Percentiles rank a stretch among this genome's conserved stretches.
These are phyloP conservation scores for Lithospermum erythrorhizon DNA, from an alignment of 257 asterid genomes.

Conservation along the genomic window DNA sequence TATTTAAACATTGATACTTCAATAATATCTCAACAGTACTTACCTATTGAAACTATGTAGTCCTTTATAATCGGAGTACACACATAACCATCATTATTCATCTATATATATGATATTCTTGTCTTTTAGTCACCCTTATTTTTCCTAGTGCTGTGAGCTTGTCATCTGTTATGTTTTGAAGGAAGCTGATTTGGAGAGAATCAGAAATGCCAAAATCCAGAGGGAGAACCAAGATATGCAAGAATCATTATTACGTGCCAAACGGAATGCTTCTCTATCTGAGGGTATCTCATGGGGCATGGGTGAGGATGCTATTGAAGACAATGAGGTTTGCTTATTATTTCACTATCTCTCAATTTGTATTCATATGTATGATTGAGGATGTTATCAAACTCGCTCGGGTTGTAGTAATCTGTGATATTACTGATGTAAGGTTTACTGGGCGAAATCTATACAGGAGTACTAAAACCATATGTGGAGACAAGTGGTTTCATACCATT, in stretches of 20 bases:
- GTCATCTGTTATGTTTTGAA: constrained; percentile 27
- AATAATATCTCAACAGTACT: too few species aligned
- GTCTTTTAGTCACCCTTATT: not conserved
- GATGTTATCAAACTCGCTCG: too few species aligned
- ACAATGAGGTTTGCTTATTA: constrained; percentile 65
- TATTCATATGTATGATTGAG: not conserved
- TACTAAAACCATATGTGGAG: too few species aligned
- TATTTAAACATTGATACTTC: not conserved
- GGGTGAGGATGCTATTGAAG: constrained; percentile 95
- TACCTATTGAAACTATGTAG: too few species aligned
- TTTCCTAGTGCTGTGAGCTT: not conserved
- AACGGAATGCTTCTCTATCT: constrained; percentile 71
- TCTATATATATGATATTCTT: not conserved
- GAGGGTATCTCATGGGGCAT: constrained; percentile 98
- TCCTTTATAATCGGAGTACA: not conserved
- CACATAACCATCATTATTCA: not conserved
- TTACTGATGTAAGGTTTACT: too few species aligned
- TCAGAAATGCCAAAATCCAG: constrained; percentile 49
- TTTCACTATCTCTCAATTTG: constrained; percentile 1
- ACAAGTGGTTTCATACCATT: not conserved
- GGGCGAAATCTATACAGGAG: too few species aligned
- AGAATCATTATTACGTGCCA: constrained; percentile 84
- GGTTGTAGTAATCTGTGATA: too few species aligned
- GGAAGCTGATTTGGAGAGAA: constrained; percentile 77
- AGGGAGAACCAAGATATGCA: constrained; percentile 84